Conservation (phyloP, 192 early-diverging fungal species). For the Chytriomyces hyalinus region DNA sequence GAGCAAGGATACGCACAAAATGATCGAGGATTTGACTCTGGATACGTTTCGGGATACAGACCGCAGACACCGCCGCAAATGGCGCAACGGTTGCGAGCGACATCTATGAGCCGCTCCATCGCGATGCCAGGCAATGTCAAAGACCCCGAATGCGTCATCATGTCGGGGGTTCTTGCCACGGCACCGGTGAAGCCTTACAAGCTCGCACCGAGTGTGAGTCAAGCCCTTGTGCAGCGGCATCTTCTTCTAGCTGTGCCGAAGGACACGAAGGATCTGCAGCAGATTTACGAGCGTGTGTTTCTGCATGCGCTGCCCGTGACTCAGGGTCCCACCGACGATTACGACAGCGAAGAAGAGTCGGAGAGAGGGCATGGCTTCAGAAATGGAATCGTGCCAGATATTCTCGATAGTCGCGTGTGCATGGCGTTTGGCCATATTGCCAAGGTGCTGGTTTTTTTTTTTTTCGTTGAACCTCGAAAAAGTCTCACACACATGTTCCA, state of each 20-base stretch:
- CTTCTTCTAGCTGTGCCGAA: slow-evolving; percentile 17
- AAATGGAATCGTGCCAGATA: slow-evolving; percentile 18
- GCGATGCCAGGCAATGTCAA: too few species aligned
- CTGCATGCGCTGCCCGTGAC: slow-evolving; percentile 24
- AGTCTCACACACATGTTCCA: background rate
- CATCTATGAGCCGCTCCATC: too few species aligned
- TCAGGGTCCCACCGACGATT: background rate
- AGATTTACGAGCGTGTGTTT: slow-evolving; percentile 25
- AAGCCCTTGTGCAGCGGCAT: background rate
- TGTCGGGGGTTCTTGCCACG: background rate
- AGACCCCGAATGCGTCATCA: background rate
- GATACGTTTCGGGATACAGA: background rate
- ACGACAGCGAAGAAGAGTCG: background rate
- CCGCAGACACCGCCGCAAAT: background rate
- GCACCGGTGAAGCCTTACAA: background rate
- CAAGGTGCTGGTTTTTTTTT: background rate
- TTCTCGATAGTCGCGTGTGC: slow-evolving; percentile 18
- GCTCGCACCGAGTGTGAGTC: background rate
- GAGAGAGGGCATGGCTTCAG: background rate
- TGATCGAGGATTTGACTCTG: too few species aligned
- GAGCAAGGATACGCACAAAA: too few species aligned
- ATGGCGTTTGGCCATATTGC: slow-evolving; percentile 22
- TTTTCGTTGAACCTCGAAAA: background rate
- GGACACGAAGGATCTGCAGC: background rate
- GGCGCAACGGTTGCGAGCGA: too few species aligned